Percentiles rank a stretch among this genome's conserved stretches.
Conservation (phyloP, 495 filamentous ascomycete species). For the Lasiosphaeria hispida region DNA sequence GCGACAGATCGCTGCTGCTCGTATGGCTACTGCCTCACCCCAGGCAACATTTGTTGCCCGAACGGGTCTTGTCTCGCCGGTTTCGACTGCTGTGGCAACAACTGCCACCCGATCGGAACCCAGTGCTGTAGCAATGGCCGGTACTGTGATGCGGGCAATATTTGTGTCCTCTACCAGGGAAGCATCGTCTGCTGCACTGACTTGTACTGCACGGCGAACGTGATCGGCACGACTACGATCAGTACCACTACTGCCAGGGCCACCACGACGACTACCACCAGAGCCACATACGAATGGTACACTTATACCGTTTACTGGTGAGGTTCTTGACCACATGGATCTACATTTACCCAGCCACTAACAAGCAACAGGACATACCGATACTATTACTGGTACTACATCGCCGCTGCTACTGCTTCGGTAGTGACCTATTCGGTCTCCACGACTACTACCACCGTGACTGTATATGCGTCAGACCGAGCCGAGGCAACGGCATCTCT, state of each 20-base stretch:
- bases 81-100: background rate
- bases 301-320: no score
- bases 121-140: constrained; percentile 1
- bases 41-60: background rate
- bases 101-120: background rate
- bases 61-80: background rate
- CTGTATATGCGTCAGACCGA: background rate
- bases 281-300: no score
- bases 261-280: background rate
- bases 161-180: background rate
- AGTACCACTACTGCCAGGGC: background rate
- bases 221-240: background rate
- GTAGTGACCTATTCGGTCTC: background rate
- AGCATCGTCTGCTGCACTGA: background rate
- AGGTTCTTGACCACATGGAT: no score
- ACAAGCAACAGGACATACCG: background rate
- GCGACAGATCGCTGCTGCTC: background rate
- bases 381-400: constrained; percentile 1
- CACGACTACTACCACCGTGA: background rate
- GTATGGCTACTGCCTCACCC: background rate
- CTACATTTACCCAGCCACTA: background rate
- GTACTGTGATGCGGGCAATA: background rate
- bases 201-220: background rate
- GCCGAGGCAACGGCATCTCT: background rate
- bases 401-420: background rate